Base-by-base conservation (phyloP, 1,139 yeast species). In the Pneumocystis jirovecii region DNA sequence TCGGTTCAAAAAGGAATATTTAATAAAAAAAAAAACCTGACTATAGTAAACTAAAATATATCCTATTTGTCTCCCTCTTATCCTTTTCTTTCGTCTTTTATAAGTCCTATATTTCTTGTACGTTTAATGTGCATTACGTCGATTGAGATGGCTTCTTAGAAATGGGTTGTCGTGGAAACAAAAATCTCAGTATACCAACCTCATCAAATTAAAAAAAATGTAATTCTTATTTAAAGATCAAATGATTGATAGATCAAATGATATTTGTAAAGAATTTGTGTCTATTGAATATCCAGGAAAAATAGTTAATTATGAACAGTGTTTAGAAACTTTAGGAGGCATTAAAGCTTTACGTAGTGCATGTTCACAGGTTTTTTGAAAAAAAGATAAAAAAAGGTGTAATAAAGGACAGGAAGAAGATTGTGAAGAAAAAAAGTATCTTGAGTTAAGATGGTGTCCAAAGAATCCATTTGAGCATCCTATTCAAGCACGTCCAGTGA, bases 391-490 rank as follows among this genome's bases (percentile, higher is more conserved):
- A 40, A 40, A 40, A 6, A 4, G 15, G 12, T 25, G 8, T 50
- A 15, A 50, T 50, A 50, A 8, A 25, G 5, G 17, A 1, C 25
- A 50, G 57, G 34, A 50, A 4, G 34, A 50, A 12, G 57, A 50
- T 2, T 50, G 7, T 15, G 57, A 40, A 6, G 34, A n/a, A 5
- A 56, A 62, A 6, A 75, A 75, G 60, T 76, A 80, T 19, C 78
- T 90, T 63, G 91, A 87, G 71, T 78, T 87, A 68, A 73, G 86
- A 69, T 77, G 89, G 65, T 76, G 97, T 65, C 76, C 80, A 56
- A 76, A 81, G 10, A 91, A 85, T 76, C 82, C 85, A 63, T 85
- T 87, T 73, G 93, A 88, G 69, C 98, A 93, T 74, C 96, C 97
- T 0, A 78, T 93, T 2, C 75, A 80, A 75, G 80, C 90, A 68